These are phyloP conservation scores for Penicillium manginii DNA, from an alignment of 495 filamentous ascomycete species.

Conservation along the genomic window DNA sequence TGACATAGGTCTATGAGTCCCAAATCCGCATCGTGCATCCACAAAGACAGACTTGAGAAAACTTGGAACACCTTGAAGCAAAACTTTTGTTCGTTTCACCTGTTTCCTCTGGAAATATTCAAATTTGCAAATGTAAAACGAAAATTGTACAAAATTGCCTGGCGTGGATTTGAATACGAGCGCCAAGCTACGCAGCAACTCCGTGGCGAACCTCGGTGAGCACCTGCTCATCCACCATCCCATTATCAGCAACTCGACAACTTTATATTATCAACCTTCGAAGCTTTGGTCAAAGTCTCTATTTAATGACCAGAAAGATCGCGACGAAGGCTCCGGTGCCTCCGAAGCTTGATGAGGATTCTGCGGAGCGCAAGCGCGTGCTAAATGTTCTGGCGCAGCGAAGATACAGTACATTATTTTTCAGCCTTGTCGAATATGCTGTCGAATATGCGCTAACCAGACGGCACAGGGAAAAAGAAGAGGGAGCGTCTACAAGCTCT, in stretches of 20 bases:
- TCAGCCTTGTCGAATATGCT: background rate
- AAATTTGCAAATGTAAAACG: too few species aligned
- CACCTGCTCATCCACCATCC: background rate
- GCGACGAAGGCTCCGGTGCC: slow-evolving; percentile 19
- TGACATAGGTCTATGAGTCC: too few species aligned
- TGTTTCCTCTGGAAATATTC: too few species aligned
- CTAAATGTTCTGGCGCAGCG: slow-evolving; percentile 55
- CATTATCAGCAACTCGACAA: background rate
- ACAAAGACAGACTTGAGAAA: too few species aligned
- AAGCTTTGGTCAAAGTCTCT: background rate
- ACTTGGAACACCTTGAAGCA: too few species aligned
- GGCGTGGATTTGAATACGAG: too few species aligned
- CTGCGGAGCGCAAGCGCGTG: slow-evolving; percentile 50
- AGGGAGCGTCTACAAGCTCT: slow-evolving; percentile 14
- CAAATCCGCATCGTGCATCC: too few species aligned
- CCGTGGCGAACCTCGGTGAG: too few species aligned
- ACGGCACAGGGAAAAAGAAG: slow-evolving; percentile 8
- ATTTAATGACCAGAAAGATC: slow-evolving; percentile 12
- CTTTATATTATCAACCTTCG: background rate
- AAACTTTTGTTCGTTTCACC: too few species aligned
- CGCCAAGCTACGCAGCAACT: too few species aligned
- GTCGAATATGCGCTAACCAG: background rate
- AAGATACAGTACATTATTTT: slow-evolving; percentile 35
- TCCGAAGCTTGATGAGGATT: slow-evolving; percentile 39
- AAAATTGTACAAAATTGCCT: too few species aligned